A percentile compares a stretch with the other conserved stretches of the same genome.
Conservation (phyloP, 164 flowering plant genomes). For the Annona squamosa region DNA sequence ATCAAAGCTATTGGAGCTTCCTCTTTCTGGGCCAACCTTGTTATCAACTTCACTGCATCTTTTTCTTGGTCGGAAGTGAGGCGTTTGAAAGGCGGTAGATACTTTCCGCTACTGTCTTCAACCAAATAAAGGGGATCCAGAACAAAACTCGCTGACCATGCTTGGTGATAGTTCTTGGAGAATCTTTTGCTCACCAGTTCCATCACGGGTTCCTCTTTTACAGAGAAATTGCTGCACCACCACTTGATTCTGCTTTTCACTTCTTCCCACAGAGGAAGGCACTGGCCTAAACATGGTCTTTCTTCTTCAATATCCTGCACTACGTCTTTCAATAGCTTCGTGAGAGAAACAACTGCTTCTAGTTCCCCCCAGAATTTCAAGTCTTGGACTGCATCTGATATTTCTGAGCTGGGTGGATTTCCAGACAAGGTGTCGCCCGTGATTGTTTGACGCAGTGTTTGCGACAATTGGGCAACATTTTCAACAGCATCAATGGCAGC, state of each 20-base stretch:
- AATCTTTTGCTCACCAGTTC: slow-evolving; percentile 23
- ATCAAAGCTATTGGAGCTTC: slow-evolving; percentile 56
- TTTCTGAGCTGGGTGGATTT: slow-evolving; percentile 15
- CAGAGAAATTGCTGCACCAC: slow-evolving; percentile 20
- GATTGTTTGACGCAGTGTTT: slow-evolving; percentile 11
- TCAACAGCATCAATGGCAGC: slow-evolving; percentile 16
- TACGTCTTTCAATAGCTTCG: slow-evolving; percentile 11
- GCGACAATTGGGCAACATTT: slow-evolving; percentile 10
- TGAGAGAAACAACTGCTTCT: slow-evolving; percentile 15
- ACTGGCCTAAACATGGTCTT: slow-evolving; percentile 24
- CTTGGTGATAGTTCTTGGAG: slow-evolving; percentile 50
- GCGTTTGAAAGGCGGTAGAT: slow-evolving; percentile 60
- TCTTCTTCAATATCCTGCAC: slow-evolving; percentile 21
- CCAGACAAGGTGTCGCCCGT: slow-evolving; percentile 1
- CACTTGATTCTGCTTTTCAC: slow-evolving; percentile 16
- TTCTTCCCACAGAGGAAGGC: slow-evolving; percentile 26
- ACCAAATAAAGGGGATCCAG: slow-evolving; percentile 53
- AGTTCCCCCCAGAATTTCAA: slow-evolving; percentile 20
- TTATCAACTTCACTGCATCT: slow-evolving; percentile 53
- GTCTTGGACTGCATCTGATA: slow-evolving; percentile 15
- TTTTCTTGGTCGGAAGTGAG: slow-evolving; percentile 57
- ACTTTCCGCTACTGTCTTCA: slow-evolving; percentile 47
- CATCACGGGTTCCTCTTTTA: slow-evolving; percentile 21
- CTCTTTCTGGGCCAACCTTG: slow-evolving; percentile 40
- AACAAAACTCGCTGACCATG: slow-evolving; percentile 64